Base-by-base conservation (phyloP, 495 filamentous ascomycete genomes). In the Elaphomyces granulatus region DNA sequence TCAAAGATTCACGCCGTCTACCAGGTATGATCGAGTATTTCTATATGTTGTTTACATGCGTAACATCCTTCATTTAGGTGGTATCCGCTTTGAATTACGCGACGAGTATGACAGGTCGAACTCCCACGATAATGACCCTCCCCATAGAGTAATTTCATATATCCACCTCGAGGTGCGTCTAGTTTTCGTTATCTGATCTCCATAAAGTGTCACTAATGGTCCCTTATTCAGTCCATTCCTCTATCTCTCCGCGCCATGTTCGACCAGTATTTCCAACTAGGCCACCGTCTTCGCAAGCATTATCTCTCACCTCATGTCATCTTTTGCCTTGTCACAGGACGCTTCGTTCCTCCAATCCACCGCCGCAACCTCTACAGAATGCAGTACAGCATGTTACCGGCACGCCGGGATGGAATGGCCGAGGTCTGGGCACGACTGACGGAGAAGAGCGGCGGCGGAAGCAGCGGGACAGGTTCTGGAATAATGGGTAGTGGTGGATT, bases 381-480 rank as follows among this genome's bases (percentile, higher is more conserved):
- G 50, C 90, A 99, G 60, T 99, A 99, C 60, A 90, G 83, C 63
- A 96, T 96, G 92, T 67, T 99, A 20, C 90, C 90, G 3, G 78
- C 83, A 8, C 75, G 67, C 31, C 67, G 90, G 4, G 83, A 83
- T 0, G 75, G 82, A 1, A 78, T 95, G 36, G 57, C 68, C 44
- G 87, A 95, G 53, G 77, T 95, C 45, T 99, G 92, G 92, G 60
- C 72, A 20, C 71, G 78, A 36, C 59, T 94, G 42, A 84, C 74
- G 1, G 70, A 75, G 47, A 60, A 60, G 38, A 49, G 42, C 15
- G 44, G 46, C 16, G 36, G 52, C 36, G 46, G 55, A 0, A 43
- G 56, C n/a, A 36, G 54, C 28, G 43, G 54, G 8, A 47, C 52
- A 18, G 49, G 49, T 12, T 56, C 55, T 9, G 23, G 6, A 6